Conservation (phyloP, 441 rosid species). For the Eutrema salsugineum region DNA sequence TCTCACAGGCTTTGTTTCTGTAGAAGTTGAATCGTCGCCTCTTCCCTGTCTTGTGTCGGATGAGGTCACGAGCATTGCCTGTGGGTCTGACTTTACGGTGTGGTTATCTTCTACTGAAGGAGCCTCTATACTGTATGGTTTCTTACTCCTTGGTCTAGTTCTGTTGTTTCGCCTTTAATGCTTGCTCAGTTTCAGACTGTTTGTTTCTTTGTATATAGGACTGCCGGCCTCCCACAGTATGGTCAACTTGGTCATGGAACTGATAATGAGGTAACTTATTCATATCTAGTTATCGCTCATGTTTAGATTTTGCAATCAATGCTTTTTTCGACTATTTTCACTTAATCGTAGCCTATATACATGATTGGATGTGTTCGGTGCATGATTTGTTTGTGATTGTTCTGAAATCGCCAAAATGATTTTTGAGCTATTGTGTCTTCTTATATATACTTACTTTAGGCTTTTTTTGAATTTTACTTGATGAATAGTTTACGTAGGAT, state of each 20-base stretch:
- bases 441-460: neutral
- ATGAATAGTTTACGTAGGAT: neutral
- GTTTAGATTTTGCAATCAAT: neutral
- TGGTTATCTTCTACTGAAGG: conserved; percentile 91
- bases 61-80: conserved; percentile 61
- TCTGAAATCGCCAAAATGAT: neutral
- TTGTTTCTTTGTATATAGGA: conserved; percentile 49
- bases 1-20: conserved; percentile 28
- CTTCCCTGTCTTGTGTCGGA: conserved; percentile 71
- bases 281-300: neutral
- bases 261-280: conserved; percentile 58
- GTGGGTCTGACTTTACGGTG: conserved; percentile 93
- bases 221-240: conserved; percentile 85
- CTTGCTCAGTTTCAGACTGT: conserved; percentile 24
- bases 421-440: neutral
- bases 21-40: conserved; percentile 74
- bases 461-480: neutral
- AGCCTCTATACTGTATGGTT: conserved; percentile 90
- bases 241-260: conserved; percentile 89
- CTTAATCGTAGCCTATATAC: neutral
- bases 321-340: neutral
- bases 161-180: neutral
- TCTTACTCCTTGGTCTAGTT: conserved; percentile 35
- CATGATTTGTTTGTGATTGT: neutral
- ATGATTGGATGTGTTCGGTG: neutral